Evolutionary conservation across 257 asterid genomes (phyloP), one percentile per base, ranked within the genome.

Genomic region (Plantago elongata): DNA sequence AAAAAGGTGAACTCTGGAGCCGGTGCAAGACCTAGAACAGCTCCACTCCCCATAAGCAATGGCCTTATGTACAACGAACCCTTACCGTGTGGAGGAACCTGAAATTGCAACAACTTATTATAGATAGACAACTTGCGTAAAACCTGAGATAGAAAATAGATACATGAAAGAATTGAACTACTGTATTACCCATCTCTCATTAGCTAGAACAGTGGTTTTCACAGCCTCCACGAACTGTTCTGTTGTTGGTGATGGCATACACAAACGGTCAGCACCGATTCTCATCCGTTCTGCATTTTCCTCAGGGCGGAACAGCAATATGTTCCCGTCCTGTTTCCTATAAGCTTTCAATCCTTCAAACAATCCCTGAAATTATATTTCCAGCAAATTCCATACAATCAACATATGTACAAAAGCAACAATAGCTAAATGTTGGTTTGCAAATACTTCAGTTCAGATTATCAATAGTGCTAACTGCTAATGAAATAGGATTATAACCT

Each of bases 201-300:
- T 87, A 54, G 94, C 94, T 63, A 84, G 61, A 37, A 84, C 88
- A 48, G 82, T 84, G 54, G 45, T 72, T 77, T 74, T 80, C 47
- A 87, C 85, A 13, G 90, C 86, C 65, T 82, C 90, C 63, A 87
- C 44, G 71, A 87, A 87, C 70, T 84, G 88, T 51, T 87, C 88
- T 37, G 82, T 88, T 43, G 86, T 78, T 11, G 88, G 95, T 58
- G 90, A 65, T 69, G 95, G 85, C 94, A 84, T 80, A 69, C 90
- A 87, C 89, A 87, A 82, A n/a, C 94, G 94, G 57, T 87, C 90
- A 0, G 95, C 95, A 5, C 95, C 94, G 74, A 68, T 65, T 62
- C 74, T 71, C 54, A 87, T 63, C 29, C 95, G 83, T 44, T 51
- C 54, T 4, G 81, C 95, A 68, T 87, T 87, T 74, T 87, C 95